Percentiles rank a stretch among this genome's conserved stretches.
These are phyloP conservation scores for Tetrapyrgos nigripes DNA, from an alignment of 1,284 basidiomycete species.

Conservation along the genomic window DNA sequence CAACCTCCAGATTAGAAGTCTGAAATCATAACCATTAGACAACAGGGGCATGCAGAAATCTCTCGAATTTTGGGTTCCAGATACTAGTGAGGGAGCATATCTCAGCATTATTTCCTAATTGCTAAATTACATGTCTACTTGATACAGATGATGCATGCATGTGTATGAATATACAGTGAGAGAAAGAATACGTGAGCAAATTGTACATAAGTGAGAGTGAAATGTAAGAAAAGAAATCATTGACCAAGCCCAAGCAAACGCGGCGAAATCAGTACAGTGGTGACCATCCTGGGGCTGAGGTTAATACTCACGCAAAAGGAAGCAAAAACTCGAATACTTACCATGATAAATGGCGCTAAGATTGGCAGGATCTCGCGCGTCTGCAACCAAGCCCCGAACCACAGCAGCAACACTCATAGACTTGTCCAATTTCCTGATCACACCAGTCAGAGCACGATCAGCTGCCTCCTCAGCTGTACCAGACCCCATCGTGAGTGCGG, in stretches of 20 bases:
- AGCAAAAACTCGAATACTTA: constrained; percentile 37
- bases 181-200: background rate
- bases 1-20: too few relatives aligned
- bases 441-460: constrained; percentile 84
- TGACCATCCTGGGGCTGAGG: constrained; percentile 5
- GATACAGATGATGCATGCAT: too few relatives aligned
- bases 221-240: background rate
- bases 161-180: too few relatives aligned
- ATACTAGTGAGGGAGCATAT: too few relatives aligned
- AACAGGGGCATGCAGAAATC: too few relatives aligned
- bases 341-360: constrained; percentile 83
- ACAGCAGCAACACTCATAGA: constrained; percentile 91
- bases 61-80: too few relatives aligned
- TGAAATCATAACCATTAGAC: too few relatives aligned
- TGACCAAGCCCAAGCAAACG: too few relatives aligned
- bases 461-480: constrained; percentile 84
- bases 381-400: constrained; percentile 92
- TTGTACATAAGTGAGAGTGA: background rate
- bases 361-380: constrained; percentile 83
- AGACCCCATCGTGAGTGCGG: constrained; percentile 64
- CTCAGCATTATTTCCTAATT: too few relatives aligned
- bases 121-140: too few relatives aligned
- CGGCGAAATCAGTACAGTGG: constrained; percentile 3
- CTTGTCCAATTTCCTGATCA: constrained; percentile 83
- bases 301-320: background rate